Evolutionary conservation across 768 basidiomycete species (phyloP), one percentile per base, ranked within the genome.

Genomic region (Filobasidium wieringae): DNA sequence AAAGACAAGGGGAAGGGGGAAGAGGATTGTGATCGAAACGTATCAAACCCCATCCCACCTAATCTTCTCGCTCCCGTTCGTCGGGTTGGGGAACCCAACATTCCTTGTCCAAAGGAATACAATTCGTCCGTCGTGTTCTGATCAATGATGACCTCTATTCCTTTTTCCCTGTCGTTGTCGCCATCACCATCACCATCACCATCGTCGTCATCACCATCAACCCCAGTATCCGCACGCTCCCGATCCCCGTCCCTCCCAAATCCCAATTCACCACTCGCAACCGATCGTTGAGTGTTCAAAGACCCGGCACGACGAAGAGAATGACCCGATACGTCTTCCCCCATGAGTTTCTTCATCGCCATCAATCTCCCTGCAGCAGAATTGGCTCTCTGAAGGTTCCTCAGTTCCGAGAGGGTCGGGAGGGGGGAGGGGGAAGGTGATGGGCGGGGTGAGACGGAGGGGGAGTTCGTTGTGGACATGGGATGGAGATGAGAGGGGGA

Each of bases 331-430:
- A 58, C 19, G 9, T 84, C 81, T 27, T 84, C 85, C 37, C 87
- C 86, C 1, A 85, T 89, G 55, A 95, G 77, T 70, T 89, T 91
- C 62, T 83, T 82, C 81, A 93, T 82, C 4, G 89, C 89, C 72
- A 82, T 76, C 65, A 81, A 80, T 47, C 85, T 80, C 22, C 85
- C 86, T n/a, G 87, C 79, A 11, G 82, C 87, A 67, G 90, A 92
- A 70, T 92, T 91, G 1, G 91, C 92, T 19, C 91, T 84, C 67
- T 87, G 84, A 2, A 95, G 80, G 15, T 85, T 84, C 17, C 74
- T 47, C 34, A 92, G 76, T 22, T 84, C 86, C 66, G 88, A 85
- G 6, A 93, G 77, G 3, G 86, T 81, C 0, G 88, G 88, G 63
- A 76, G 81, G 63, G 78, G 82, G 64, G 77, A 82, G 53, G 76